Evolutionary conservation across 106 monocot species (phyloP).

Genomic region (Narthecium ossifragum): DNA sequence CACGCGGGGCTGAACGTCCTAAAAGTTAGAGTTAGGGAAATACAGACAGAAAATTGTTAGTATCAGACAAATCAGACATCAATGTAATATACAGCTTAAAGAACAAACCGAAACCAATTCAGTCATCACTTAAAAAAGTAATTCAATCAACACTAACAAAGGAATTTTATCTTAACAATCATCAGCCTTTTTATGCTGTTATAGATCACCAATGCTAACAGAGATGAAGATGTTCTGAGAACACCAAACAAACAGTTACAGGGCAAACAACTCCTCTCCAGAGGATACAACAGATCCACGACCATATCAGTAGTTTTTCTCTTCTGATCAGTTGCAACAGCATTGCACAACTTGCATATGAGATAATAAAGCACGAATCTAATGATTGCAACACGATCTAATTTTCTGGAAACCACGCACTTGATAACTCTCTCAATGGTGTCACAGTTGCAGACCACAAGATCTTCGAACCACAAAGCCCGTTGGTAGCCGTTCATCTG

Average conservation of each 20-base stretch:
- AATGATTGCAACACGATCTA: slow-evolving; percentile 37
- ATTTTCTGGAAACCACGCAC: slow-evolving; percentile 35
- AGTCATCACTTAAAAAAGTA: background rate
- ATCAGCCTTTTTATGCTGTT: no score
- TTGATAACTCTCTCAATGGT: slow-evolving; percentile 26
- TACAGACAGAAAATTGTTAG: no score
- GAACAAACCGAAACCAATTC: background rate
- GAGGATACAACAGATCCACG: slow-evolving; percentile 41
- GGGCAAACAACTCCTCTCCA: slow-evolving; percentile 43
- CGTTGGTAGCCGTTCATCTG: slow-evolving; percentile 21
- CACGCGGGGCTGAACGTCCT: slow-evolving; percentile 62
- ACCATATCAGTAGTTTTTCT: slow-evolving; percentile 29
- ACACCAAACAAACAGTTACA: slow-evolving; percentile 67
- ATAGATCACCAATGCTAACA: no score
- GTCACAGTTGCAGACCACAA: slow-evolving; percentile 23
- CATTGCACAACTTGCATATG: slow-evolving; percentile 27
- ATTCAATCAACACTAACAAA: no score
- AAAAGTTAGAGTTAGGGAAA: no score
- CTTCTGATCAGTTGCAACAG: slow-evolving; percentile 38
- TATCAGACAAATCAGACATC: no score
- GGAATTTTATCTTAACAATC: no score
- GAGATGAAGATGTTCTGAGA: slow-evolving; percentile 41
- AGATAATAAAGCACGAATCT: slow-evolving; percentile 78
- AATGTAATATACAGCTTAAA: no score
- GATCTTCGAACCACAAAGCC: slow-evolving; percentile 90